These are phyloP conservation scores for Fusarium papillatum DNA, from an alignment of 2,329 filamentous ascomycete genomes.

Conservation along the genomic window DNA sequence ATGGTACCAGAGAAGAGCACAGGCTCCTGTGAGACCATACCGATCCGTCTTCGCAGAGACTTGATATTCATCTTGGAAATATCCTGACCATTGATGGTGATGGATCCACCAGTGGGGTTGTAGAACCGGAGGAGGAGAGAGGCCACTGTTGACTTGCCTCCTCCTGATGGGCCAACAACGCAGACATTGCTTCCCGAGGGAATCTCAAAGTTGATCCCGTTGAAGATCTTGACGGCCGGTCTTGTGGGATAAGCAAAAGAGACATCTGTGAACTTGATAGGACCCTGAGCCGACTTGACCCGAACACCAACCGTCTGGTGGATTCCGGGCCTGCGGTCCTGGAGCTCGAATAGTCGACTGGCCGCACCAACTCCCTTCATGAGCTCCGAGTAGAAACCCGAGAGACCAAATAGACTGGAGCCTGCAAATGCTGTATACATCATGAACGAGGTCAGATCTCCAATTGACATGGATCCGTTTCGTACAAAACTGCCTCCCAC, in stretches of 20 bases:
- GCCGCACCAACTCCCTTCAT: conserved; percentile 99
- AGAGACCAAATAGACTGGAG: conserved; percentile 93
- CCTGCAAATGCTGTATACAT: conserved; percentile 95
- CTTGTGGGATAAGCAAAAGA: conserved; percentile 94
- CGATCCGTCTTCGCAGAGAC: conserved; percentile 91
- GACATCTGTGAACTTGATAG: conserved; percentile 90
- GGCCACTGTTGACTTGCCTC: conserved; percentile 96
- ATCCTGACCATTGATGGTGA: conserved; percentile 88
- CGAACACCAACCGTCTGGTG: conserved; percentile 86
- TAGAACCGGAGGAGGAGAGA: conserved; percentile 95
- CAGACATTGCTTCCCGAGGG: conserved; percentile 95
- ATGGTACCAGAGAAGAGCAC: conserved; percentile 91
- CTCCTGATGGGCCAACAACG: conserved; percentile 95
- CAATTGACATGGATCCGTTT: conserved; percentile 86
- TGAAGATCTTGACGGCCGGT: conserved; percentile 92
- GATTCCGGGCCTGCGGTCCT: conserved; percentile 89
- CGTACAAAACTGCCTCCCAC: conserved; percentile 93
- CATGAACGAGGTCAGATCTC: conserved; percentile 95
- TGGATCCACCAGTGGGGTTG: conserved; percentile 80
- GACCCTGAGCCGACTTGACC: conserved; percentile 87
- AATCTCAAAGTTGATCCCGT: conserved; percentile 89
- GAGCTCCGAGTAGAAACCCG: conserved; percentile 96
- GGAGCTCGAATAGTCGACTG: conserved; percentile 95
- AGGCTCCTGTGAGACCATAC: conserved; percentile 95
- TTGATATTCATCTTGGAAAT: conserved; percentile 92